phyloP scores from a whole-genome alignment of 2,329 filamentous ascomycete genomes.

The Paracoccidioides brasiliensis region DNA sequence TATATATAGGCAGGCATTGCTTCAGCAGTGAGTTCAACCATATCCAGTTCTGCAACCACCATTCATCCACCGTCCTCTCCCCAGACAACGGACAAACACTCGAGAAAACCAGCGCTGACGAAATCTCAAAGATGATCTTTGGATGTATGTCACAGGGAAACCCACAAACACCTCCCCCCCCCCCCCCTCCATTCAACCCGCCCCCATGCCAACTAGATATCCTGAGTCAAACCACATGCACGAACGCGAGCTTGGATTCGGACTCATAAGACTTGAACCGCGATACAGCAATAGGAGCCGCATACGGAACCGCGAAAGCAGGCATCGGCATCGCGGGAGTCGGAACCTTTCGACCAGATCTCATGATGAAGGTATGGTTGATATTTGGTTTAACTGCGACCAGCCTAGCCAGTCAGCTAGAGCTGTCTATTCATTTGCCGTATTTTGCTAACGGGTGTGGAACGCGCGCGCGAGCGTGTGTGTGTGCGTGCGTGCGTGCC shows the following conservation, averaged over 20 bases:
- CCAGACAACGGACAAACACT: background rate
- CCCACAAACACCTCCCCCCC: no score
- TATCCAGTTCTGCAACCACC: background rate
- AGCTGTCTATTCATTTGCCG: no score
- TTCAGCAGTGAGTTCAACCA: constrained; percentile 30
- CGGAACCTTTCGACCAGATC: constrained; percentile 51
- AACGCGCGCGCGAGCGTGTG: background rate
- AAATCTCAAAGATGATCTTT: constrained; percentile 35
- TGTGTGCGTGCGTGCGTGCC: background rate
- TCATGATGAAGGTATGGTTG: constrained; percentile 52
- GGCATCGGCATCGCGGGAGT: constrained; percentile 56
- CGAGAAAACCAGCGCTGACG: background rate
- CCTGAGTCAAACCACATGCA: constrained; percentile 1
- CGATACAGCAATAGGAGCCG: constrained; percentile 46
- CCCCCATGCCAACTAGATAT: background rate
- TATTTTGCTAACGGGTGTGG: no score
- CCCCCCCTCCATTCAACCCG: background rate
- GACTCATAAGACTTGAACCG: background rate
- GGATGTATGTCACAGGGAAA: constrained; percentile 30
- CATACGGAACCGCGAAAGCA: constrained; percentile 55
- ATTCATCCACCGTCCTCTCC: background rate
- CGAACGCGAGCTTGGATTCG: background rate
- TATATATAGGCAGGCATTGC: constrained; percentile 34
- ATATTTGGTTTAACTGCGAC: background rate
- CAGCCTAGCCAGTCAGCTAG: no score